Conservation (phyloP, 371 early-diverging fungal species). For the Lichtheimia ornata region DNA sequence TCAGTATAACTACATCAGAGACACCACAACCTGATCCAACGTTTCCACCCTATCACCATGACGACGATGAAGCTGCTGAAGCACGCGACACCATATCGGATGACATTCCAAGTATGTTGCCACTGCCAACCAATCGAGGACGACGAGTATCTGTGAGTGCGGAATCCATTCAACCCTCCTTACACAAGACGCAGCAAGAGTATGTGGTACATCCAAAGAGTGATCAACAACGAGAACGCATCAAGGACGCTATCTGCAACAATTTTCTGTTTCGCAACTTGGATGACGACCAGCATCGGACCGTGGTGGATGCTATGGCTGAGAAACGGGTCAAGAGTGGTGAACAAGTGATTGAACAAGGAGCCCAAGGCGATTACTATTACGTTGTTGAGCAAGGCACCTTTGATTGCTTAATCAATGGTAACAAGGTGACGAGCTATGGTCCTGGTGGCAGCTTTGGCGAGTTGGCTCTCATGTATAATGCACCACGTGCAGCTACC, state of each 20-base stretch:
- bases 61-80: conserved; percentile 35
- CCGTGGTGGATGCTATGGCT: conserved; percentile 96
- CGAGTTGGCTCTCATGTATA: conserved; percentile 91
- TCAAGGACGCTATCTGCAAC: conserved; percentile 75
- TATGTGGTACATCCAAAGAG: conserved; percentile 88
- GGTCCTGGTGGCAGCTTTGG: conserved; percentile 80
- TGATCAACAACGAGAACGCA: conserved; percentile 79
- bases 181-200: conserved; percentile 57
- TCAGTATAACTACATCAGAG: not conserved
- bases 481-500: conserved; percentile 88
- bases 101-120: conserved; percentile 25
- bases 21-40: not conserved
- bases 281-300: conserved; percentile 93
- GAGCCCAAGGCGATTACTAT: conserved; percentile 95
- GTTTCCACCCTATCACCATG: conserved; percentile 10
- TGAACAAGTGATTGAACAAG: conserved; percentile 90
- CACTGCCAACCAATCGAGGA: conserved; percentile 73
- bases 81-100: conserved; percentile 27
- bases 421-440: conserved; percentile 66
- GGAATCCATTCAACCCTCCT: conserved; percentile 92
- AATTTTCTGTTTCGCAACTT: conserved; percentile 93
- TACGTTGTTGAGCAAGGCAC: conserved; percentile 96
- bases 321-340: conserved; percentile 79
- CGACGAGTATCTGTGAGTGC: conserved; percentile 95
- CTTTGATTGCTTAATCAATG: conserved; percentile 88